phyloP scores from a whole-genome alignment of 2,329 filamentous ascomycete species.

The Amauroascus verrucosus region DNA sequence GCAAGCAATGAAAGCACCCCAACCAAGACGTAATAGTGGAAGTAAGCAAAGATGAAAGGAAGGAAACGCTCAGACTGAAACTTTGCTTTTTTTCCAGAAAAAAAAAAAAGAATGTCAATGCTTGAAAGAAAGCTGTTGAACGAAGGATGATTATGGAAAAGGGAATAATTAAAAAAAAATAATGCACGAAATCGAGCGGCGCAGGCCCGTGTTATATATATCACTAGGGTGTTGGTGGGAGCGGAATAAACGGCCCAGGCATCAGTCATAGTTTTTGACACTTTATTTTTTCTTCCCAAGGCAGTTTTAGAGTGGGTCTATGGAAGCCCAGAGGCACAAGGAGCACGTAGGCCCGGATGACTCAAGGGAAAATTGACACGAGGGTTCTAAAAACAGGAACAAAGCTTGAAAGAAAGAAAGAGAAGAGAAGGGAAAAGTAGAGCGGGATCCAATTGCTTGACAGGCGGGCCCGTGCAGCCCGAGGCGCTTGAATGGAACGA shows the following conservation, averaged over 20 bases:
- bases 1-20: neutral
- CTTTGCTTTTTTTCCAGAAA: neutral
- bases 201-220: neutral
- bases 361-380: neutral
- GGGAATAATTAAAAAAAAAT: neutral
- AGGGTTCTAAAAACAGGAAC: conserved; percentile 3
- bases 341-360: neutral
- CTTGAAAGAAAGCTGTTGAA: neutral
- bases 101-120: neutral
- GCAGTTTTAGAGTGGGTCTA: conserved; percentile 3
- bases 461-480: neutral
- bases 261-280: neutral
- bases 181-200: neutral
- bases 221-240: neutral
- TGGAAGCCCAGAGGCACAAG: conserved; percentile 1
- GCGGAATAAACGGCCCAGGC: neutral
- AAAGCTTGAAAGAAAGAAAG: neutral
- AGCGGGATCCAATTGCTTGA: neutral
- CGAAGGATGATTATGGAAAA: neutral
- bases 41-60: neutral
- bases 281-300: neutral
- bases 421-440: neutral
- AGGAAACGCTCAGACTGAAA: conserved; percentile 4
- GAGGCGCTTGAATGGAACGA: neutral
- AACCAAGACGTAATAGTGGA: neutral